A percentile compares a stretch with the other conserved stretches of the same genome.
These are phyloP conservation scores for Candida ficus DNA, from an alignment of 805 yeast species.

Conservation along the genomic window DNA sequence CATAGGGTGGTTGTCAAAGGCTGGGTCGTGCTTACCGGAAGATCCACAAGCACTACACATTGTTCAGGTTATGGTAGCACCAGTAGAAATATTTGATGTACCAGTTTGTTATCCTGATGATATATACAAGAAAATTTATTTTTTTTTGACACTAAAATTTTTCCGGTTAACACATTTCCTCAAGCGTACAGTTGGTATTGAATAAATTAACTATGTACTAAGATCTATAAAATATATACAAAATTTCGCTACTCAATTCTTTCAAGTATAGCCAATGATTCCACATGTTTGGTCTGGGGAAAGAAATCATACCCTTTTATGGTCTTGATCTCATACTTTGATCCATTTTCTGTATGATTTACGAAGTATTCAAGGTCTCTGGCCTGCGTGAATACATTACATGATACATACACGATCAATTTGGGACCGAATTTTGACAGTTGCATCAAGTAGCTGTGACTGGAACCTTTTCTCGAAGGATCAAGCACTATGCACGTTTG, in stretches of 20 bases:
- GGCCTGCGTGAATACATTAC: constrained; percentile 98
- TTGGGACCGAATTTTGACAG: constrained; percentile 78
- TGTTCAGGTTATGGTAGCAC: too few relatives aligned
- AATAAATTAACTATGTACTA: too few relatives aligned
- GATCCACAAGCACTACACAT: constrained; percentile 5
- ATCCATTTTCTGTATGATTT: constrained; percentile 54
- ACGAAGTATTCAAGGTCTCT: constrained; percentile 82
- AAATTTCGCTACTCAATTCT: background rate
- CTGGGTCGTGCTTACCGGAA: background rate
- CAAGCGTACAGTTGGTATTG: background rate
- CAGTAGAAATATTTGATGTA: too few relatives aligned
- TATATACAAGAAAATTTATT: background rate
- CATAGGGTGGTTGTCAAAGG: constrained; percentile 1
- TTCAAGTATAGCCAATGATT: constrained; percentile 67
- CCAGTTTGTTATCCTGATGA: too few relatives aligned
- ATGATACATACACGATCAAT: constrained; percentile 81
- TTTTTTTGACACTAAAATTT: background rate
- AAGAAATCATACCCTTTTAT: constrained; percentile 93
- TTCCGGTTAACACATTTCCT: background rate
- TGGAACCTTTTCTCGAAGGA: constrained; percentile 98
- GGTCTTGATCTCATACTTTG: constrained; percentile 61
- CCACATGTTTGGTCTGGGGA: constrained; percentile 92
- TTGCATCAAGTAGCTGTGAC: constrained; percentile 75
- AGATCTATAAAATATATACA: too few relatives aligned
- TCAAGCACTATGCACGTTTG: constrained; percentile 85